Evolutionary conservation across 169 alveolate genomes (phyloP).

Genomic region (Plasmodium knowlesi): DNA sequence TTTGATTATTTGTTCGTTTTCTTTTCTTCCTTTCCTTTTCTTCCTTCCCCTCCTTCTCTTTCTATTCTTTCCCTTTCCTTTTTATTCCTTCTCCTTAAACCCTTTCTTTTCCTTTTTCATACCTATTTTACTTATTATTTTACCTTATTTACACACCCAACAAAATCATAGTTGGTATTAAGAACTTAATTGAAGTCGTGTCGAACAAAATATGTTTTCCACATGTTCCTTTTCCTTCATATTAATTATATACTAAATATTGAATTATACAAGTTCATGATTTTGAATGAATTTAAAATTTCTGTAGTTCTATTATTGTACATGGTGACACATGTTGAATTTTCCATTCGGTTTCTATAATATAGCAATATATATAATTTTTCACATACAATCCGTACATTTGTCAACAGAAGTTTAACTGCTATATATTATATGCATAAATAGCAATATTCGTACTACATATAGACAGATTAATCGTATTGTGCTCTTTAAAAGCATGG

Average conservation of each 20-base stretch:
- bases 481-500: neutral
- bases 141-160: neutral
- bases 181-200: neutral
- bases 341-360: neutral
- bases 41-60: too few species aligned
- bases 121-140: neutral
- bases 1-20: too few species aligned
- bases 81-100: too few species aligned
- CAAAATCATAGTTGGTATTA: neutral
- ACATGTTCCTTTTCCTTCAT: too few species aligned
- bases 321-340: neutral
- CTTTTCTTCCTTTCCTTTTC: too few species aligned
- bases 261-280: too few species aligned
- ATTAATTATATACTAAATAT: too few species aligned
- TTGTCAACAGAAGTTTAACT: neutral
- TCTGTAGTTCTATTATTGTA: too few species aligned
- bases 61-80: too few species aligned
- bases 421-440: too few species aligned
- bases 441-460: neutral
- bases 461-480: neutral
- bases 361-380: neutral
- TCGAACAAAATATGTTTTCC: neutral
- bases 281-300: too few species aligned
- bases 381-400: neutral
- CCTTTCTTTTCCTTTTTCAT: too few species aligned